phyloP scores from a whole-genome alignment of 2,329 filamentous ascomycete species.

The Podosphaera leucotricha region DNA sequence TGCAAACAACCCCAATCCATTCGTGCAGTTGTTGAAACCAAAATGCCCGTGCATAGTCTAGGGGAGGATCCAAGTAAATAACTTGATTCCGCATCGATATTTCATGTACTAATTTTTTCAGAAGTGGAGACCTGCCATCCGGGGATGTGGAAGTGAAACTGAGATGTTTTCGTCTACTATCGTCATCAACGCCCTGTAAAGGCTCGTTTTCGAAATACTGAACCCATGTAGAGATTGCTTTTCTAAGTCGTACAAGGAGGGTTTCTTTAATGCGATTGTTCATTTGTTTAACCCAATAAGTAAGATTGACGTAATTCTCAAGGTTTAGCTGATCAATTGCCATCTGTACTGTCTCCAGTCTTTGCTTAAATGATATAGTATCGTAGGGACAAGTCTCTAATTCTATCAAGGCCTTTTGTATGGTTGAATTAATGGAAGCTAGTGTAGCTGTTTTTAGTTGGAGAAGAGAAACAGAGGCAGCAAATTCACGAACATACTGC shows the following conservation, averaged over 20 bases:
- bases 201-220: conserved; percentile 47
- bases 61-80: conserved; percentile 82
- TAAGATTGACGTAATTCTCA: conserved; percentile 84
- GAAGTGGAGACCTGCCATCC: conserved; percentile 32
- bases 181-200: conserved; percentile 20
- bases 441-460: conserved; percentile 71
- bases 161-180: conserved; percentile 27
- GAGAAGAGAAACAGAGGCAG: conserved; percentile 61
- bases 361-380: conserved; percentile 50
- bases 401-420: conserved; percentile 62
- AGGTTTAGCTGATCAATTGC: conserved; percentile 91
- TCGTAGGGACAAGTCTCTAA: conserved; percentile 71
- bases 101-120: conserved; percentile 62
- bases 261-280: conserved; percentile 68
- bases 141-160: conserved; percentile 19
- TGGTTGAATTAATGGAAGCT: conserved; percentile 52
- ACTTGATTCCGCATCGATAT: conserved; percentile 96
- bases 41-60: conserved; percentile 74
- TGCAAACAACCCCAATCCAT: conserved; percentile 84
- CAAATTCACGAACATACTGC: conserved; percentile 87
- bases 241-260: conserved; percentile 58
- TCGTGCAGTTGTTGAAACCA: conserved; percentile 86
- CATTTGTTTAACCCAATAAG: conserved; percentile 69
- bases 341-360: conserved; percentile 67
- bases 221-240: conserved; percentile 72